Base-by-base conservation (phyloP, 805 yeast genomes). In the Komagataella kurtzmanii region DNA sequence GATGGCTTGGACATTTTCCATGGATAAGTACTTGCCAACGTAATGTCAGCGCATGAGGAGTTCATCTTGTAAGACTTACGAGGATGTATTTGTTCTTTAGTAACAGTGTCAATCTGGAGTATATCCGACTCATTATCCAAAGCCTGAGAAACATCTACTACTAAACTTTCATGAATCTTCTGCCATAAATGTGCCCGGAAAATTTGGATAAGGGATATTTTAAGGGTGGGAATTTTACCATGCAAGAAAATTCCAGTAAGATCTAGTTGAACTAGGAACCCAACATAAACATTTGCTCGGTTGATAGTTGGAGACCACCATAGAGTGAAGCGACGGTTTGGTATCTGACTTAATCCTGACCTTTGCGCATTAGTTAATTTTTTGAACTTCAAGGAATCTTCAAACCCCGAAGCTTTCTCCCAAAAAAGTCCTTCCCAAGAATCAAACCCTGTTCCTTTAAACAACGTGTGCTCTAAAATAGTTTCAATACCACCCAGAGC, bases 221-320 rank as follows among this genome's bases (percentile, higher is more conserved):
- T 93, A 61, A 93, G 72, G 0, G 99, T 93, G 6, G 99, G 99
- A 56, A 93, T 93, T 66, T 93, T 93, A 58, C 99, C 99, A 63
- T 93, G 99, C 49, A 93, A 71, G 66, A 93, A 93, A 24, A 93
- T 91, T 60, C 99, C 99, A 0, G 99, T 93, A 61, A 93, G 71
- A 67, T 93, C 99, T 47, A 93, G 73, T 64, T 93, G 99, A 24
- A 93, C 99, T 61, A 90, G 73, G 70, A 93, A 93, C 24, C 99
- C 99, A 53, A 93, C 97, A 62, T 93, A 93, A 23, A 93, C 98
- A 62, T 93, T 93, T 5, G 99, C 99, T 56, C 99, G 78, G 61
- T 93, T 93, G 59, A 93, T 93, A 0, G 99, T 93, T 5, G 99
- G 99, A 0, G 97, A 89, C 99, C 99, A 93, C 99, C 99, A 93